Conservation (phyloP, 2,329 filamentous ascomycete genomes). For the Trichoderma aggressivum region DNA sequence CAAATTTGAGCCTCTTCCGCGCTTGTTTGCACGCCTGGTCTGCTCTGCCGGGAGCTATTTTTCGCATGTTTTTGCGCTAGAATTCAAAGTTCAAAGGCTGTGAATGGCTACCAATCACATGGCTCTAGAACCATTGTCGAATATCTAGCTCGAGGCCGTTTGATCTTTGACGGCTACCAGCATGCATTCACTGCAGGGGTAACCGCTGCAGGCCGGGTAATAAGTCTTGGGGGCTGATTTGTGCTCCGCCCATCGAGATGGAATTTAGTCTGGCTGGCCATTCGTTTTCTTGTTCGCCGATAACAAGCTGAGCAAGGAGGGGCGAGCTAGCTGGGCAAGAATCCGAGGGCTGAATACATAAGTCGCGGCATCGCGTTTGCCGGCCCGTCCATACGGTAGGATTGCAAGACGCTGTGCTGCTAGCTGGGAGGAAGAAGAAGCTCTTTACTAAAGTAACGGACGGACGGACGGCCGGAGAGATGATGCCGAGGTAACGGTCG, state of each 20-base stretch:
- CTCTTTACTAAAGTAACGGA: neutral
- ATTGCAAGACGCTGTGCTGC: neutral
- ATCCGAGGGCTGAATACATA: neutral
- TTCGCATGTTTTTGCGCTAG: constrained; percentile 13
- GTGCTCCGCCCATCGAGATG: constrained; percentile 11
- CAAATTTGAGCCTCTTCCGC: neutral
- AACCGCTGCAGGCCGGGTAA: constrained; percentile 15
- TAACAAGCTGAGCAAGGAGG: neutral
- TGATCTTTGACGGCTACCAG: constrained; percentile 18
- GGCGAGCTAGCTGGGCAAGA: neutral
- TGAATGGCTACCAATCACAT: constrained; percentile 16
- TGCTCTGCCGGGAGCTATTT: neutral
- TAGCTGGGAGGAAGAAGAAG: neutral
- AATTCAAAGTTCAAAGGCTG: constrained; percentile 1
- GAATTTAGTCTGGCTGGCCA: constrained; percentile 1
- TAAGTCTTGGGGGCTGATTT: constrained; percentile 12
- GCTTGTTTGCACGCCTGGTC: neutral
- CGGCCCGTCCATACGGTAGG: neutral
- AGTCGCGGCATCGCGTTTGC: neutral
- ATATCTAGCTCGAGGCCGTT: constrained; percentile 11
- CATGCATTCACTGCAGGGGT: constrained; percentile 18
- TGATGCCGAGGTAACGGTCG: neutral
- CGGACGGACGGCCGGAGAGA: neutral
- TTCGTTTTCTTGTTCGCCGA: constrained; percentile 10
- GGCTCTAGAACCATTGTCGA: neutral